phyloP scores from a whole-genome alignment of 768 basidiomycete genomes.

The Boletales sp. region DNA sequence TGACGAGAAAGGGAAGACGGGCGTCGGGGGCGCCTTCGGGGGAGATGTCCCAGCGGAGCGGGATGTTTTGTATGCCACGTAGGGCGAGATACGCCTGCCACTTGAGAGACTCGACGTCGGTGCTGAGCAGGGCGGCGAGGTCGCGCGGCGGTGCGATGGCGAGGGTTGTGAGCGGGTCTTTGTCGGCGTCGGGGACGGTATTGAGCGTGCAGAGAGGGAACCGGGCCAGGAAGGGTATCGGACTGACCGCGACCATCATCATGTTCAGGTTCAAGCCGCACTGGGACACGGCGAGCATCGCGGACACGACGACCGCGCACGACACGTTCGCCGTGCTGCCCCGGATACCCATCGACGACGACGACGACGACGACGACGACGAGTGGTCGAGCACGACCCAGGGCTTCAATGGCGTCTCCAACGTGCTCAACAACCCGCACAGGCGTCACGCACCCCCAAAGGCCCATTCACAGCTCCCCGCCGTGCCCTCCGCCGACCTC shows the following conservation, averaged over 20 bases:
- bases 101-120: slow-evolving; percentile 83
- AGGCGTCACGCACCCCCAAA: slow-evolving; percentile 84
- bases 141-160: slow-evolving; percentile 59
- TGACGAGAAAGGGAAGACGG: slow-evolving; percentile 67
- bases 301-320: slow-evolving; percentile 64
- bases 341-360: slow-evolving; percentile 32
- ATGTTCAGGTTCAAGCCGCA: slow-evolving; percentile 56
- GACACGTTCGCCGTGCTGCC: slow-evolving; percentile 51
- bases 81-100: slow-evolving; percentile 80
- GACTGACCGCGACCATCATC: background rate
- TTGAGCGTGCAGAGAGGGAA: slow-evolving; percentile 24
- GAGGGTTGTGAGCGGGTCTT: slow-evolving; percentile 34
- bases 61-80: slow-evolving; percentile 48
- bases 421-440: slow-evolving; percentile 87
- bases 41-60: slow-evolving; percentile 64
- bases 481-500: slow-evolving; percentile 68
- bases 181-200: slow-evolving; percentile 26
- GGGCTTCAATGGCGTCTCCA: slow-evolving; percentile 93
- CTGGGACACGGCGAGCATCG: slow-evolving; percentile 78
- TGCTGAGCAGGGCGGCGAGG: slow-evolving; percentile 45
- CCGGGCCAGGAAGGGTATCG: slow-evolving; percentile 39
- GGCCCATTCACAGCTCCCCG: slow-evolving; percentile 74
- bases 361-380: too few species aligned
- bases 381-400: slow-evolving; percentile 80
- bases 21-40: slow-evolving; percentile 67